Conservation (phyloP, 352 stramenopile genomes). For the Phytopythium kandeliae region DNA sequence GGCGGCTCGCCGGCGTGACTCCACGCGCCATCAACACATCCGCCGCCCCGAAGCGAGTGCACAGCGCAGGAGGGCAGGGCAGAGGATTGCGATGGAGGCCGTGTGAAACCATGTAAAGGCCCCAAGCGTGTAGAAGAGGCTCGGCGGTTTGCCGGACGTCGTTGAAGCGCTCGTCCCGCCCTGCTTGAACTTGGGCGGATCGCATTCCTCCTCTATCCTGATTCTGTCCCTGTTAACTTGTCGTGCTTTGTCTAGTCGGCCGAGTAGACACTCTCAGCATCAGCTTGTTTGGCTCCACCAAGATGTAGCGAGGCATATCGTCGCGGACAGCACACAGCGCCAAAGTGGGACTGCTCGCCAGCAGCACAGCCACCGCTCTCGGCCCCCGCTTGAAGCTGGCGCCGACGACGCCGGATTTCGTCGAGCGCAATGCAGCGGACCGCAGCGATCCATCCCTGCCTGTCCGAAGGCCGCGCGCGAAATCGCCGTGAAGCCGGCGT, state of each 20-base stretch:
- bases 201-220: too few relatives aligned
- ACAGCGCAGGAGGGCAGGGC: too few relatives aligned
- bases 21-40: background rate
- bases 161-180: background rate
- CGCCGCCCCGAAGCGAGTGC: too few relatives aligned
- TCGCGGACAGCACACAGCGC: background rate
- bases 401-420: too few relatives aligned
- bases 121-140: background rate
- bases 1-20: constrained; percentile 1
- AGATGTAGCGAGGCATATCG: too few relatives aligned
- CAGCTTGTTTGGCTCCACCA: too few relatives aligned
- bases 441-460: too few relatives aligned
- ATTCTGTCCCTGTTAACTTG: background rate
- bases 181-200: background rate
- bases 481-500: too few relatives aligned
- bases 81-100: too few relatives aligned
- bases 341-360: background rate
- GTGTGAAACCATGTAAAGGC: constrained; percentile 1
- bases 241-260: background rate
- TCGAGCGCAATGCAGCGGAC: too few relatives aligned
- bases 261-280: too few relatives aligned
- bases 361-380: background rate
- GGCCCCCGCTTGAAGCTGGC: constrained; percentile 4
- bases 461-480: too few relatives aligned
- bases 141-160: background rate